A percentile compares a stretch with the other conserved stretches of the same genome.
phyloP scores from a whole-genome alignment of 805 yeast genomes.

The Debaryomyces castellii region DNA sequence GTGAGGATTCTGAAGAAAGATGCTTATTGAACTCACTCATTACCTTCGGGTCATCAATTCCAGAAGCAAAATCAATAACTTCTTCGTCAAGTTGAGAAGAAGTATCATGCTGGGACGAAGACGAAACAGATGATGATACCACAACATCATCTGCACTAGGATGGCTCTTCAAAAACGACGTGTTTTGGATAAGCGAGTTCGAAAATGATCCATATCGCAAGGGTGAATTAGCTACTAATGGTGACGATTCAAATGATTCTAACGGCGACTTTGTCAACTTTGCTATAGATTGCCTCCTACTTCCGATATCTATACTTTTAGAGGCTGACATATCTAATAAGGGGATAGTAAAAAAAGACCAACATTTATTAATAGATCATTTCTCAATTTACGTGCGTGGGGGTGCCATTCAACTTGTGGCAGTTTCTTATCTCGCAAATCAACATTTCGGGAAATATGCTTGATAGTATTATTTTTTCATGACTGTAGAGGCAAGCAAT shows the following conservation, averaged over 20 bases:
- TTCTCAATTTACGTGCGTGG: not conserved
- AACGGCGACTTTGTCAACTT: conserved; percentile 30
- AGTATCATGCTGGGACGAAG: conserved; percentile 5
- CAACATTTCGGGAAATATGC: not conserved
- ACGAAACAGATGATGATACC: conserved; percentile 2
- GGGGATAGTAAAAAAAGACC: not conserved
- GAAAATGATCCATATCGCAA: conserved; percentile 9
- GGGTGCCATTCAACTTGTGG: not conserved
- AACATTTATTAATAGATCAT: not conserved
- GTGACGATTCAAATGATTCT: conserved; percentile 17
- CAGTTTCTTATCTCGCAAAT: not conserved
- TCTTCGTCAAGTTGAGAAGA: conserved; percentile 13
- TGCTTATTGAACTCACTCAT: conserved; percentile 35
- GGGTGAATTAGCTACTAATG: conserved; percentile 19
- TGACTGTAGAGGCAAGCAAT: too few species aligned
- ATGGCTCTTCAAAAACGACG: conserved; percentile 17
- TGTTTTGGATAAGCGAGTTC: conserved; percentile 13
- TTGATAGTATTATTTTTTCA: too few species aligned
- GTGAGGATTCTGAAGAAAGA: conserved; percentile 31
- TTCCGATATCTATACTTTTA: conserved; percentile 11
- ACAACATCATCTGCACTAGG: conserved; percentile 4
- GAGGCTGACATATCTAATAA: conserved; percentile 13
- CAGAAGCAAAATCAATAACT: conserved; percentile 13
- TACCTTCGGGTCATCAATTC: conserved; percentile 32
- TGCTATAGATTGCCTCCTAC: conserved; percentile 30